Percentiles rank a stretch among this genome's conserved stretches.
phyloP scores from a whole-genome alignment of 345 rosid genomes.

The Syzygium aqueum region DNA sequence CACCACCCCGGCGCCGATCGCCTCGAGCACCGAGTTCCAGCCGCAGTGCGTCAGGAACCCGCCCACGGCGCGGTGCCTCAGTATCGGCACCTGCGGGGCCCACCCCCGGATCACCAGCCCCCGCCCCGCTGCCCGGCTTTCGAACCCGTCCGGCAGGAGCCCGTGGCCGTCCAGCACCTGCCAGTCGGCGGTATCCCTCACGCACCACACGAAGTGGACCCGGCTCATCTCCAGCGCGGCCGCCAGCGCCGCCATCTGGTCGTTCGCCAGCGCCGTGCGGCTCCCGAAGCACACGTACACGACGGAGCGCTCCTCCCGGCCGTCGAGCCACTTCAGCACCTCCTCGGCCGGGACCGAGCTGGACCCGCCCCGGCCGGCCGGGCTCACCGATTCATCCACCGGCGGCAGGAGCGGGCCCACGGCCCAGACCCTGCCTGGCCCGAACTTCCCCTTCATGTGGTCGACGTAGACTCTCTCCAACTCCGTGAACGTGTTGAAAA shows the following conservation, averaged over 20 bases:
- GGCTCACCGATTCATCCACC: neutral
- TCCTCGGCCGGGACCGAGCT: conserved; percentile 16
- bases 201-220: neutral
- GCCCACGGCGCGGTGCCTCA: neutral
- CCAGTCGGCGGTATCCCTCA: neutral
- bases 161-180: neutral
- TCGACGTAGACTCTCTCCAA: conserved; percentile 35
- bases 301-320: conserved; percentile 27
- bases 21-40: neutral
- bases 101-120: conserved; percentile 2
- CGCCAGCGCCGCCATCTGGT: conserved; percentile 35
- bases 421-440: conserved; percentile 28
- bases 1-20: neutral
- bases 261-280: conserved; percentile 28
- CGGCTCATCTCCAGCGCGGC: conserved; percentile 5
- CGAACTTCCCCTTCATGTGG: conserved; percentile 21
- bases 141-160: neutral
- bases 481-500: conserved; percentile 40
- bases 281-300: conserved; percentile 78
- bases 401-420: conserved; percentile 48
- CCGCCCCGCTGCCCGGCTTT: neutral
- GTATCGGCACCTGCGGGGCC: conserved; percentile 2
- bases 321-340: conserved; percentile 49
- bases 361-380: conserved; percentile 32
- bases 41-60: neutral